Base-by-base conservation (phyloP, 164 flowering plant genomes). In the Saururus chinensis region DNA sequence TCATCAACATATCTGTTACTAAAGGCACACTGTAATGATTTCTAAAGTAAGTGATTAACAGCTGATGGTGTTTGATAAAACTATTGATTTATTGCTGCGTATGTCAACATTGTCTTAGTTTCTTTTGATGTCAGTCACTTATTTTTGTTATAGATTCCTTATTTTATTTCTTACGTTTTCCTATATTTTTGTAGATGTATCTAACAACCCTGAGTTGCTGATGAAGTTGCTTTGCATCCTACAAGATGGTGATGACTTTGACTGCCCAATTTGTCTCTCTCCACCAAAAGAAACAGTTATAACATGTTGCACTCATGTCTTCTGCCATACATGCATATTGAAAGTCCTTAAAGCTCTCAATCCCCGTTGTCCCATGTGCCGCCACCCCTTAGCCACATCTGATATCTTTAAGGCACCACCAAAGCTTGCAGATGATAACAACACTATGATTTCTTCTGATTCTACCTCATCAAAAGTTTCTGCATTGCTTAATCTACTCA, bases 261-360 rank as follows among this genome's bases (percentile, higher is more conserved):
- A 89, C 61, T 89, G 98, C 65, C 96, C 97, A 19, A 84, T 93
- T 57, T 93, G 98, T 72, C 83, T 86, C 20, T 89, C 81, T 64
- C 85, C 92, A 16, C 92, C 90, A 45, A 72, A 77, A 9, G 68
- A 80, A 51, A 69, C 73, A 6, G 71, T 88, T 26, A 89, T 89
- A 40, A 89, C 98, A 21, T 61, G 77, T 60, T 92, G 98, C 71
- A 87, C 95, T 56, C 96, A 92, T 68, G 79, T 92, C 59, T 92
- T 84, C 70, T 92, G 96, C 77, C 81, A 73, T 40, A 14, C 72
- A 48, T 92, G 98, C 80, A 89, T 92, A 30, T 45, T 85, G 20
- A 86, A 80, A 72, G 75, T 85, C 55, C 66, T 92, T 30, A 76
- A 82, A 66, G 74, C 69, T 51, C 68, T 65, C 13, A 86, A 77